Evolutionary conservation across 257 asterid species (phyloP).

Genomic region (Nicotiana noctiflora): DNA sequence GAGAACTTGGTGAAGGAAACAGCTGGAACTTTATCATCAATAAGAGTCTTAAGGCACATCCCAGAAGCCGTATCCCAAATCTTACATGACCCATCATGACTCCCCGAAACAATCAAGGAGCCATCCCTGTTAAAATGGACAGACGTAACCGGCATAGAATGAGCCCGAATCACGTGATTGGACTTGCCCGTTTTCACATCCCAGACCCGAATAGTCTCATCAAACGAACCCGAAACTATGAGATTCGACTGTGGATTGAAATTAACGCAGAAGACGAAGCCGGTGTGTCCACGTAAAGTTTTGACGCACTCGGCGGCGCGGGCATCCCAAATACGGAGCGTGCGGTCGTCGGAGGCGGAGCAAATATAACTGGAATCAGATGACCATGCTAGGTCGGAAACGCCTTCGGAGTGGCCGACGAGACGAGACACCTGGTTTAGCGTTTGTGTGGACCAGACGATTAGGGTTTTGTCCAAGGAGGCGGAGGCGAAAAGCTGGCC

Average conservation of each 20-base stretch:
- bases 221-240: constrained; percentile 80
- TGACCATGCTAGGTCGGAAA: constrained; percentile 86
- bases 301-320: constrained; percentile 73
- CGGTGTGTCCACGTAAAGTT: constrained; percentile 69
- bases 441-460: constrained; percentile 70
- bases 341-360: constrained; percentile 96
- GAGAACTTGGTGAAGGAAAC: constrained; percentile 82
- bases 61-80: constrained; percentile 78
- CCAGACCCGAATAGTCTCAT: constrained; percentile 84
- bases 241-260: constrained; percentile 67
- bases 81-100: constrained; percentile 92
- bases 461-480: constrained; percentile 79
- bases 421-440: constrained; percentile 49
- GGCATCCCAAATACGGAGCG: constrained; percentile 88
- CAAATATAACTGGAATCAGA: constrained; percentile 82
- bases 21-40: constrained; percentile 61
- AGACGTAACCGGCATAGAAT: constrained; percentile 73
- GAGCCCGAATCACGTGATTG: constrained; percentile 58
- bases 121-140: constrained; percentile 80
- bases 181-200: constrained; percentile 73
- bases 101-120: constrained; percentile 67
- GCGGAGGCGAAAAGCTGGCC: constrained; percentile 80
- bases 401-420: constrained; percentile 74
- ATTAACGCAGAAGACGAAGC: constrained; percentile 66
- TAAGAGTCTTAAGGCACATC: constrained; percentile 48